Conservation (phyloP, 176 grass and related monocot genomes). For the Musa beccarii region DNA sequence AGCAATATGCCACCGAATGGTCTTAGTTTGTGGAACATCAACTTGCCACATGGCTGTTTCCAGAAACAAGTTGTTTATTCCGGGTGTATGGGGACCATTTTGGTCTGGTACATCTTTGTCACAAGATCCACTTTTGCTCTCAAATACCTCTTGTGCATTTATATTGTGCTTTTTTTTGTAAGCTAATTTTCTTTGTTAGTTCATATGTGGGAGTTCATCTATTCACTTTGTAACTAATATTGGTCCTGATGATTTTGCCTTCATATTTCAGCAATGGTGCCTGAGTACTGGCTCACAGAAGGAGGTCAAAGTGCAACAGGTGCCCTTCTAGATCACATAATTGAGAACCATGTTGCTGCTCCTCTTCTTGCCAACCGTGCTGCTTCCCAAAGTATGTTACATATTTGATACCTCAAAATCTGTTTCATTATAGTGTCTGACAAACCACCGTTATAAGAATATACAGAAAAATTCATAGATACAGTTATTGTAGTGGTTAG, state of each 20-base stretch:
- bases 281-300: constrained; percentile 88
- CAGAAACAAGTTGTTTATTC: constrained; percentile 64
- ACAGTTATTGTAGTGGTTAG: not conserved
- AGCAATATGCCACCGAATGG: constrained; percentile 60
- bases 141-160: not conserved
- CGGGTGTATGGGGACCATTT: constrained; percentile 91
- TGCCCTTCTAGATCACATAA: constrained; percentile 70
- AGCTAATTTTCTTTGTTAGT: constrained; percentile 10
- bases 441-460: not conserved
- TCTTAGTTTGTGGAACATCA: constrained; percentile 94
- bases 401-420: not conserved
- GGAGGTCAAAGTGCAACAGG: constrained; percentile 96
- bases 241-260: not conserved
- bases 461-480: not conserved
- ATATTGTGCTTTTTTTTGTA: constrained; percentile 14
- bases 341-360: constrained; percentile 60
- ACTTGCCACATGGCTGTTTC: constrained; percentile 97
- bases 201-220: not conserved
- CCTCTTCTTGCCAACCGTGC: constrained; percentile 69
- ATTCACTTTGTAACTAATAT: not conserved
- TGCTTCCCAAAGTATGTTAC: constrained; percentile 66
- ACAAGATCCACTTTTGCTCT: not conserved
- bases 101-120: constrained; percentile 66
- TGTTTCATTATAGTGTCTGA: not conserved
- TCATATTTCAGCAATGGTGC: constrained; percentile 63